These are phyloP conservation scores for Botrytis tulipae DNA, from an alignment of 2,329 filamentous ascomycete species.

Conservation along the genomic window DNA sequence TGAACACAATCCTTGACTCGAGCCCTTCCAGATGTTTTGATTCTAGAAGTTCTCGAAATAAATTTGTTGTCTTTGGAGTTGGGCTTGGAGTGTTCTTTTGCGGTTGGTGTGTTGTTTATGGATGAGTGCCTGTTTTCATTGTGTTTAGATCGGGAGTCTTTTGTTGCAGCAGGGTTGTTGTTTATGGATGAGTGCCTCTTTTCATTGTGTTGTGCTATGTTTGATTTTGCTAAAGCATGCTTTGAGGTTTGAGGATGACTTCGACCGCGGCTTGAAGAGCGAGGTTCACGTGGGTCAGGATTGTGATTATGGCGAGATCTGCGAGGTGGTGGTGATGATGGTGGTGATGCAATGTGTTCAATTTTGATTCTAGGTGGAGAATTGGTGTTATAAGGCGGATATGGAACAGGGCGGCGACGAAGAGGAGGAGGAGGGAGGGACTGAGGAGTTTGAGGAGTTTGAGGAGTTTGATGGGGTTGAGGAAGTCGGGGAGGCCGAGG, in stretches of 20 bases:
- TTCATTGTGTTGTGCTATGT: background rate
- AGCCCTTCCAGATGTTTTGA: background rate
- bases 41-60: background rate
- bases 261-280: background rate
- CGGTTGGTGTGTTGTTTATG: background rate
- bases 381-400: background rate
- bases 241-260: background rate
- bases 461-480: background rate
- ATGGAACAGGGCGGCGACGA: background rate
- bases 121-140: background rate
- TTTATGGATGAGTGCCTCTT: background rate
- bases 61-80: background rate
- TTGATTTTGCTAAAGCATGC: background rate
- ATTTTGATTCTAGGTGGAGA: background rate
- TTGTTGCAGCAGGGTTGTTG: background rate
- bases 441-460: too few species aligned
- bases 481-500: background rate
- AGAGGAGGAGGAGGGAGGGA: background rate
- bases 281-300: background rate
- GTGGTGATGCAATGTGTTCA: background rate
- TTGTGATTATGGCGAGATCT: background rate
- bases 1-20: background rate
- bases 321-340: background rate
- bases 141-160: background rate
- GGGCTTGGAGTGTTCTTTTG: accelerated